phyloP scores from a whole-genome alignment of 208 protist genomes.

The Crithidia acanthocephali region DNA sequence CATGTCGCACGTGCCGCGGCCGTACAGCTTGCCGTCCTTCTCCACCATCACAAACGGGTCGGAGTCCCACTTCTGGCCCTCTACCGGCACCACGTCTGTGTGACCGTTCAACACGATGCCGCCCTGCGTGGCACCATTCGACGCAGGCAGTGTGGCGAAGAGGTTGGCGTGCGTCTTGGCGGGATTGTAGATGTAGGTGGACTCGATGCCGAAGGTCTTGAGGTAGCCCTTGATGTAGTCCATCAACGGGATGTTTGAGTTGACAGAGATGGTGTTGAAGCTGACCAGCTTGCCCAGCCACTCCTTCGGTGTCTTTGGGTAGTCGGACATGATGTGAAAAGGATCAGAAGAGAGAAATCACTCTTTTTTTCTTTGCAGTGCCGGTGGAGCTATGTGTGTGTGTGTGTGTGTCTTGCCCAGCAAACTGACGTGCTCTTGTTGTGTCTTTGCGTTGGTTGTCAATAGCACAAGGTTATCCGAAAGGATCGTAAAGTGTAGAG shows the following conservation, averaged over 20 bases:
- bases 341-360: too few species aligned
- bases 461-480: too few species aligned
- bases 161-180: constrained; percentile 56
- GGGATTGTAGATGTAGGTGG: constrained; percentile 39
- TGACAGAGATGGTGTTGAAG: constrained; percentile 57
- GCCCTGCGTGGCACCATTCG: constrained; percentile 44
- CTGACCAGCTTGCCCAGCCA: constrained; percentile 53
- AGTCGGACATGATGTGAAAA: too few species aligned
- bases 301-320: too few species aligned
- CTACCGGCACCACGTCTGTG: constrained; percentile 57
- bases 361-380: too few species aligned
- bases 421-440: too few species aligned
- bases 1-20: constrained; percentile 60
- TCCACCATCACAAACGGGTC: constrained; percentile 63
- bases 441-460: too few species aligned
- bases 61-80: constrained; percentile 57
- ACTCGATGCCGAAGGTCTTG: constrained; percentile 26
- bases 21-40: constrained; percentile 52
- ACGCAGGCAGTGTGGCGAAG: constrained; percentile 54
- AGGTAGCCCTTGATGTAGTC: constrained; percentile 45
- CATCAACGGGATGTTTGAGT: constrained; percentile 54
- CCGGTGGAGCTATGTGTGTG: too few species aligned
- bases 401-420: too few species aligned
- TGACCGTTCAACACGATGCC: constrained; percentile 63
- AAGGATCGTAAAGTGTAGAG: too few species aligned